Evolutionary conservation across 331 rosid species (phyloP), one percentile per base, ranked within the genome.

Genomic region (Cucumis variabilis): DNA sequence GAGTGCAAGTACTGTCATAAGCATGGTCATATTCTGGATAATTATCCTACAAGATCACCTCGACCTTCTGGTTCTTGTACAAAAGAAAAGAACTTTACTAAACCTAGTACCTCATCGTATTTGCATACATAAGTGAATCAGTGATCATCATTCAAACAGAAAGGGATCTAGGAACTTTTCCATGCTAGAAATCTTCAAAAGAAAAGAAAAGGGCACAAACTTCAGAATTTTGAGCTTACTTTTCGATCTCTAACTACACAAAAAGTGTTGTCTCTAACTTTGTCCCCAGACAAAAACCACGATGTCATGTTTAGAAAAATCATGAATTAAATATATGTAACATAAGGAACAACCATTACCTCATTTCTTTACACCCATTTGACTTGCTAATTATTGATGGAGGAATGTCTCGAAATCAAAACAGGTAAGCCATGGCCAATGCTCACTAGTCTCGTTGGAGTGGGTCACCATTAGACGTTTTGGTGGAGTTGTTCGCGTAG

Each of bases 331-430:
- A 46, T 19, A 63, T n/a, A 81, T 66, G 65, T 48, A 46, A 81
- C 63, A 73, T 53, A 44, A 20, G 83, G 58, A 69, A 86, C 74
- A 83, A 41, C 60, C 27, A 19, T 84, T 88, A 96, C 98, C 98
- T 94, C 69, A 88, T 68, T 53, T 93, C 98, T 86, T 92, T 93
- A 79, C 90, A 76, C 21, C 98, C 94, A 65, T 93, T 93, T 88
- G 89, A 50, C 86, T 93, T 94, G 11, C 93, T 88, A 84, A 84
- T 89, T 17, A 90, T 41, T 62, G 98, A 80, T 71, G 93, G 88
- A 86, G 94, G 83, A 85, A 91, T n/a, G n/a, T n/a, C n/a, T n/a
- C n/a, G n/a, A n/a, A n/a, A n/a, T n/a, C n/a, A n/a, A n/a, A n/a
- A n/a, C n/a, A n/a, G n/a, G n/a, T n/a, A n/a, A n/a, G n/a, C n/a